Percentiles rank a stretch among this genome's conserved stretches.
These are phyloP conservation scores for Syzygium malaccense DNA, from an alignment of 441 rosid species.

Conservation along the genomic window DNA sequence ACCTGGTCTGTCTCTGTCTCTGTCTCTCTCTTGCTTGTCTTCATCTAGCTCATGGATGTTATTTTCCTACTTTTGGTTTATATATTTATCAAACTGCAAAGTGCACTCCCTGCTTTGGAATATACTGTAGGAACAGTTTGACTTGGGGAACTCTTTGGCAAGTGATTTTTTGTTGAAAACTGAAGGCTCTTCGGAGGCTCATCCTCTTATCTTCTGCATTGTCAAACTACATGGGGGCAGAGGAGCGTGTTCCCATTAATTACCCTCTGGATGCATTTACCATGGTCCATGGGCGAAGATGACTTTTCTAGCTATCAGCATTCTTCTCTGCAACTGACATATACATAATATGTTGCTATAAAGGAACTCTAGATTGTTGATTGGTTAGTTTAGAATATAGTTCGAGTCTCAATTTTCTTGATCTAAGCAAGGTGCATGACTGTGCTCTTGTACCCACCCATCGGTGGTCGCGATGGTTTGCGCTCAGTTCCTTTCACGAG, in stretches of 20 bases:
- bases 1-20: constrained; percentile 53
- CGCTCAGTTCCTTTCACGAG: too few species aligned
- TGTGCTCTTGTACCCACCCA: not conserved
- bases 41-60: not conserved
- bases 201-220: not conserved
- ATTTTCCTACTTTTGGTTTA: not conserved
- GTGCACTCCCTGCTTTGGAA: not conserved
- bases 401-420: not conserved
- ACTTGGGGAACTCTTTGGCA: not conserved
- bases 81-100: not conserved
- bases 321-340: not conserved
- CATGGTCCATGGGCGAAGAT: not conserved
- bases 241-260: not conserved
- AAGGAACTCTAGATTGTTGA: not conserved
- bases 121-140: not conserved
- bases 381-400: not conserved
- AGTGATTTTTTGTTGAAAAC: not conserved
- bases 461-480: too few species aligned
- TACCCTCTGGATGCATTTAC: not conserved
- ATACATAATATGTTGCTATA: not conserved
- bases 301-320: not conserved
- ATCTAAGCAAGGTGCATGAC: not conserved
- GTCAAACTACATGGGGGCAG: not conserved
- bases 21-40: not conserved
- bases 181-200: not conserved